A percentile compares a stretch with the other conserved stretches of the same genome.
Evolutionary conservation across 768 basidiomycete species (phyloP).

Genomic region (Calocybe indica): DNA sequence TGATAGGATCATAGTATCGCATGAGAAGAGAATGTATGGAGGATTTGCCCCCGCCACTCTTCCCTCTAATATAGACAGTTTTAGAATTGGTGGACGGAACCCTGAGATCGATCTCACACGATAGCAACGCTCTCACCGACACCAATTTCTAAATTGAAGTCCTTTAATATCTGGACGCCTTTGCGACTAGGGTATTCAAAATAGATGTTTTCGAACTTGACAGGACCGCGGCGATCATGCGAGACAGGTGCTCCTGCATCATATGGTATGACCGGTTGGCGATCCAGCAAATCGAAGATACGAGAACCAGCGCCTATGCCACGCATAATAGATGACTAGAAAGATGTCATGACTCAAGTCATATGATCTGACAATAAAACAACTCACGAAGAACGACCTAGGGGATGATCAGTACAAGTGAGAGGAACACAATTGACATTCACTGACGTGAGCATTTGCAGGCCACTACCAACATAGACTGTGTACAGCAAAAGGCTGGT

Average conservation of each 20-base stretch:
- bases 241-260: slow-evolving; percentile 53
- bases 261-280: slow-evolving; percentile 67
- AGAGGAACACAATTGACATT: neutral
- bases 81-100: slow-evolving; percentile 2
- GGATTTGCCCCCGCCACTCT: slow-evolving; percentile 92
- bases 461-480: slow-evolving; percentile 77
- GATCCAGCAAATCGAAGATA: slow-evolving; percentile 90
- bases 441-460: slow-evolving; percentile 73
- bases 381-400: slow-evolving; percentile 47
- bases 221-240: slow-evolving; percentile 52
- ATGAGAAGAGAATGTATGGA: slow-evolving; percentile 84
- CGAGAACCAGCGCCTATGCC: slow-evolving; percentile 90
- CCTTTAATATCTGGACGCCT: slow-evolving; percentile 74
- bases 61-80: slow-evolving; percentile 48
- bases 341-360: slow-evolving; percentile 6
- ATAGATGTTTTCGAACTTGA: slow-evolving; percentile 77
- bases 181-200: slow-evolving; percentile 90
- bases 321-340: slow-evolving; percentile 89
- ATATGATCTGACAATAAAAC: slow-evolving; percentile 27
- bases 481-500: slow-evolving; percentile 89
- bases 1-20: slow-evolving; percentile 85
- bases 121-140: slow-evolving; percentile 88
- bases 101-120: slow-evolving; percentile 54
- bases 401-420: slow-evolving; percentile 2
- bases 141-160: slow-evolving; percentile 74